These are phyloP conservation scores for Thermochaetoides thermophila DNA, from an alignment of 495 filamentous ascomycete species.

Conservation along the genomic window DNA sequence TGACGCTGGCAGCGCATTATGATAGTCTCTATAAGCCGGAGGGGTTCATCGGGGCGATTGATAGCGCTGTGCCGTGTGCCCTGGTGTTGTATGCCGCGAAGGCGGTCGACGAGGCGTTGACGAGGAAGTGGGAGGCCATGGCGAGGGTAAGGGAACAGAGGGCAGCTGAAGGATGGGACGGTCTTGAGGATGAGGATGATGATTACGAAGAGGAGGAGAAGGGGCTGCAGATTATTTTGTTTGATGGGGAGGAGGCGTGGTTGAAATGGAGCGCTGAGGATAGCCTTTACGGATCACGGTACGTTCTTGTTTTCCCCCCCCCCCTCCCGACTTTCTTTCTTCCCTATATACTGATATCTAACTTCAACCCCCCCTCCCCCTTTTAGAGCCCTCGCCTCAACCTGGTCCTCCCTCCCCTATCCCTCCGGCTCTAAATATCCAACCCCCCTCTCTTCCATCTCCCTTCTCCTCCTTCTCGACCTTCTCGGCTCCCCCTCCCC, in stretches of 20 bases:
- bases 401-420: slow-evolving; percentile 12
- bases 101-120: slow-evolving; percentile 64
- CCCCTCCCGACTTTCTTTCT: slow-evolving; percentile 11
- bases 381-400: slow-evolving; percentile 17
- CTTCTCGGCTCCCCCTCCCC: slow-evolving; percentile 63
- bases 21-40: slow-evolving; percentile 69
- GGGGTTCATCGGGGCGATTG: slow-evolving; percentile 87
- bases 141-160: slow-evolving; percentile 33
- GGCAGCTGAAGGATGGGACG: slow-evolving; percentile 40
- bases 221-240: slow-evolving; percentile 76
- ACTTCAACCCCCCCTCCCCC: slow-evolving; percentile 50
- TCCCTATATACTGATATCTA: slow-evolving; percentile 4
- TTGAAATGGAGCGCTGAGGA: slow-evolving; percentile 60
- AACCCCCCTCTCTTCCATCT: slow-evolving; percentile 61
- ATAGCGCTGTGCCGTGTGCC: slow-evolving; percentile 86
- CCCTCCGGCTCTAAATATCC: slow-evolving; percentile 19
- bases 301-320: slow-evolving; percentile 17
- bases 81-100: slow-evolving; percentile 78
- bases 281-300: slow-evolving; percentile 76
- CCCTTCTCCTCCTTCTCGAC: slow-evolving; percentile 85
- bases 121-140: slow-evolving; percentile 66
- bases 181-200: slow-evolving; percentile 34
- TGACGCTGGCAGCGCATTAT: slow-evolving; percentile 90
- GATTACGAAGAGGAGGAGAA: slow-evolving; percentile 30
- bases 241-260: slow-evolving; percentile 95